Evolutionary conservation across 768 basidiomycete genomes (phyloP).

Genomic region (Boletus sp.): DNA sequence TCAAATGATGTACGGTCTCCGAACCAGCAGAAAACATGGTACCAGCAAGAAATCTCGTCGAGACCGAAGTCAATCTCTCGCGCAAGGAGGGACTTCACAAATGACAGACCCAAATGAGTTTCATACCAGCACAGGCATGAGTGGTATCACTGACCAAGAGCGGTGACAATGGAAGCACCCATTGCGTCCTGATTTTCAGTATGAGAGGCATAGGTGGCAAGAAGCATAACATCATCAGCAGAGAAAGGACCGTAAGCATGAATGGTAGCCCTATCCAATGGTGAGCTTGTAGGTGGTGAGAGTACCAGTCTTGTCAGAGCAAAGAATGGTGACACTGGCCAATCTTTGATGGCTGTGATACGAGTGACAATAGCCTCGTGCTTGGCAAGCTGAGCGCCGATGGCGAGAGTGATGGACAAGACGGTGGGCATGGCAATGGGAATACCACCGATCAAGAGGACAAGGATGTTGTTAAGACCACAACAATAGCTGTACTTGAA

Average conservation of each 20-base stretch:
- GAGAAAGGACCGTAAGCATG: slow-evolving; percentile 87
- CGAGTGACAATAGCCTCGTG: slow-evolving; percentile 99
- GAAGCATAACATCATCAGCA: too few species aligned
- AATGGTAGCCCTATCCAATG: slow-evolving; percentile 89
- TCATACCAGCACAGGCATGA: slow-evolving; percentile 88
- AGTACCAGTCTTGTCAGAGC: too few species aligned
- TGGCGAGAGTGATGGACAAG: slow-evolving; percentile 95
- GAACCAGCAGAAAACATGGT: too few species aligned
- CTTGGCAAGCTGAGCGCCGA: slow-evolving; percentile 97
- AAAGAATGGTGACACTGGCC: slow-evolving; percentile 94
- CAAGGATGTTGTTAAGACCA: too few species aligned
- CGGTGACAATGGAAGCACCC: slow-evolving; percentile 80
- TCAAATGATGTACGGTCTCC: too few species aligned
- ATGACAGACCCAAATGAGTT: too few species aligned
- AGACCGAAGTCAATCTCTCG: too few species aligned
- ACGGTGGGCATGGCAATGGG: slow-evolving; percentile 99
- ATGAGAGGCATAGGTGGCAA: slow-evolving; percentile 95
- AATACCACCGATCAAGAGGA: slow-evolving; percentile 99
- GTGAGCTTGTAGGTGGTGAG: slow-evolving; percentile 99
- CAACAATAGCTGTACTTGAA: slow-evolving; percentile 90
- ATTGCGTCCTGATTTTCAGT: slow-evolving; percentile 99
- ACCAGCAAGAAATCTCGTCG: too few species aligned
- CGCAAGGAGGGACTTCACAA: too few species aligned
- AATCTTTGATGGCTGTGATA: slow-evolving; percentile 98
- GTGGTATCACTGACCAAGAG: slow-evolving; percentile 67